These are phyloP conservation scores for Heterobasidion annosum DNA, from an alignment of 1,284 basidiomycete genomes.

Conservation along the genomic window DNA sequence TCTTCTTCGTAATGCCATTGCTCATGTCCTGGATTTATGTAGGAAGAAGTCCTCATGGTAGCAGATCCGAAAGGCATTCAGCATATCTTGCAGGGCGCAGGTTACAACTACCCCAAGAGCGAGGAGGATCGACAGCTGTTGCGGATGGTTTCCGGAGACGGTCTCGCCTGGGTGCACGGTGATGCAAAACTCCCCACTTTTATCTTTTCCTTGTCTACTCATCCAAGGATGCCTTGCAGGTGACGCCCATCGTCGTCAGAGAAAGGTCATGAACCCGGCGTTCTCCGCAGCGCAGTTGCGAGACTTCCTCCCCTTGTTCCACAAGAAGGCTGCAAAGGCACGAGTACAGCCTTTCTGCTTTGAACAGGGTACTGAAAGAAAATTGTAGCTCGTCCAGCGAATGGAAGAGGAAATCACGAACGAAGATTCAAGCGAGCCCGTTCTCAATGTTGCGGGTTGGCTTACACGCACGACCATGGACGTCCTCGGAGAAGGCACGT, in stretches of 20 bases:
- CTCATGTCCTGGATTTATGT: not conserved
- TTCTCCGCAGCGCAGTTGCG: constrained; percentile 11
- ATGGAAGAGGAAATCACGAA: constrained; percentile 10
- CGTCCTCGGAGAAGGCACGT: constrained; percentile 30
- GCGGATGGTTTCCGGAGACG: not conserved
- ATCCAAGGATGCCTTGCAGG: constrained; percentile 1
- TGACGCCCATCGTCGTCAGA: constrained; percentile 11
- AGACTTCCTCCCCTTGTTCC: constrained; percentile 9
- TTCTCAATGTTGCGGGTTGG: constrained; percentile 28
- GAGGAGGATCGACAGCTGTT: constrained; percentile 5
- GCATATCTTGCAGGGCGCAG: constrained; percentile 28
- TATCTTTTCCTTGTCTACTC: not conserved
- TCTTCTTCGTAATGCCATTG: not conserved
- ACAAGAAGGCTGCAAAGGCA: not conserved
- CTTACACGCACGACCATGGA: constrained; percentile 36
- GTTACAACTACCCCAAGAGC: constrained; percentile 29
- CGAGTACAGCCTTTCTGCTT: not conserved
- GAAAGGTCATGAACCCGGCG: constrained; percentile 13
- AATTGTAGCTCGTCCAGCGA: constrained; percentile 2
- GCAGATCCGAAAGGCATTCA: constrained; percentile 33
- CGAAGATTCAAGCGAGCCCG: constrained; percentile 4
- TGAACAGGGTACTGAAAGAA: constrained; percentile 6
- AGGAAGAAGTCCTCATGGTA: constrained; percentile 23
- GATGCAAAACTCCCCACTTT: not conserved
- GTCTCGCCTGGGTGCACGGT: constrained; percentile 2